A percentile compares a stretch with the other conserved stretches of the same genome.
Evolutionary conservation across 352 stramenopile species (phyloP).

Genomic region (Phytopythium aichiense): DNA sequence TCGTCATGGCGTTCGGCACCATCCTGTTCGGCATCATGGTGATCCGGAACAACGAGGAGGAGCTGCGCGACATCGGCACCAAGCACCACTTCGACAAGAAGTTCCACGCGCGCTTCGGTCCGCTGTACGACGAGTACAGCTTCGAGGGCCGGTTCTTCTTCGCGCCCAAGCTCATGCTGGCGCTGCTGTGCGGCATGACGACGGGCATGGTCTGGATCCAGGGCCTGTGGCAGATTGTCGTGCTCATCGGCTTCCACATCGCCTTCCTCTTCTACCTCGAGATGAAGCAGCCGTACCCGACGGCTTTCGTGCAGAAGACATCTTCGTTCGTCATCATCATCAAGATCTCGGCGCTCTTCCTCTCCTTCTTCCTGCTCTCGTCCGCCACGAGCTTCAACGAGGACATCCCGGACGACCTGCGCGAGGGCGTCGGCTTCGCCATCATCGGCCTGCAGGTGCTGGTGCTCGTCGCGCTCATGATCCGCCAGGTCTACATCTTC

Average conservation of each 20-base stretch:
- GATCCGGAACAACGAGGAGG: conserved; percentile 71
- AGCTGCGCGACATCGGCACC: conserved; percentile 74
- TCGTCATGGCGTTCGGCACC: conserved; percentile 72
- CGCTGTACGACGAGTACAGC: conserved; percentile 86
- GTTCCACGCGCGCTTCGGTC: conserved; percentile 72
- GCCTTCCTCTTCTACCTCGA: conserved; percentile 80
- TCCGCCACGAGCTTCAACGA: conserved; percentile 61
- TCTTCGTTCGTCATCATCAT: conserved; percentile 88
- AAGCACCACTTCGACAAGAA: conserved; percentile 86
- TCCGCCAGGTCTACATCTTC: conserved; percentile 85
- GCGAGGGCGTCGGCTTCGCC: conserved; percentile 71
- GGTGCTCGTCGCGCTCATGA: conserved; percentile 76
- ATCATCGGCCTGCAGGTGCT: conserved; percentile 81
- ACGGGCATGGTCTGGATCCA: conserved; percentile 77
- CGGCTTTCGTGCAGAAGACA: conserved; percentile 79
- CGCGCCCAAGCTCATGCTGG: conserved; percentile 74
- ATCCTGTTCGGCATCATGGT: conserved; percentile 76
- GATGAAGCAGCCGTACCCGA: conserved; percentile 79
- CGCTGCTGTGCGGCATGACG: conserved; percentile 71
- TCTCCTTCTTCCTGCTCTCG: conserved; percentile 80
- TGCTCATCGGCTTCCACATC: conserved; percentile 74
- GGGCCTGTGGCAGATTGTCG: conserved; percentile 70
- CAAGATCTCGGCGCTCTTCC: conserved; percentile 83
- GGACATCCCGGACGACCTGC: conserved; percentile 67
- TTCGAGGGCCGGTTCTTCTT: conserved; percentile 88